Evolutionary conservation across 805 yeast genomes (phyloP).

Genomic region (Kodamaea laetipori): DNA sequence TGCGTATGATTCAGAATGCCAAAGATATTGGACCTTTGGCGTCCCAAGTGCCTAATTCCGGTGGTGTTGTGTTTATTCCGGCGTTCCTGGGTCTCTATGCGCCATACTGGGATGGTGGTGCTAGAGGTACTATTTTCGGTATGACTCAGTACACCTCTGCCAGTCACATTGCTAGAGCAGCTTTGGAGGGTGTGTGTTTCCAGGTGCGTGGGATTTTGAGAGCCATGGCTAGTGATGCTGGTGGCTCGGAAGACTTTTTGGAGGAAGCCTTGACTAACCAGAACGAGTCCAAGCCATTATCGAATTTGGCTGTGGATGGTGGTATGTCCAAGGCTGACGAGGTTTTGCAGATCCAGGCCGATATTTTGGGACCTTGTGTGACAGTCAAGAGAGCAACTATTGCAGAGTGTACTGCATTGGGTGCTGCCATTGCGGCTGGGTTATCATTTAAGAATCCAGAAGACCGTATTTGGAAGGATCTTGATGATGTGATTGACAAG

Average conservation of each 20-base stretch:
- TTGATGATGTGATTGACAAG: constrained; percentile 62
- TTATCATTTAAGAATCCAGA: constrained; percentile 50
- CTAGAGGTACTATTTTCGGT: constrained; percentile 92
- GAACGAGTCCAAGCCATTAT: constrained; percentile 47
- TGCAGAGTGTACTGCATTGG: constrained; percentile 91
- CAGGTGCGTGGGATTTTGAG: constrained; percentile 88
- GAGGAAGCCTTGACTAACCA: constrained; percentile 52
- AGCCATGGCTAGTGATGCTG: constrained; percentile 87
- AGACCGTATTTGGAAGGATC: constrained; percentile 70
- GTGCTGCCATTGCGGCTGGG: constrained; percentile 96
- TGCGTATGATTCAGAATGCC: constrained; percentile 76
- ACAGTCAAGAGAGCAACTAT: constrained; percentile 78
- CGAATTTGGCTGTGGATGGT: constrained; percentile 80
- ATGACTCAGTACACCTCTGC: constrained; percentile 91
- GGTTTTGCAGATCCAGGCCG: constrained; percentile 92
- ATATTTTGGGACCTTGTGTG: constrained; percentile 84
- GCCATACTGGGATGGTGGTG: constrained; percentile 93
- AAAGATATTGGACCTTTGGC: constrained; percentile 92
- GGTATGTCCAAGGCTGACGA: constrained; percentile 92
- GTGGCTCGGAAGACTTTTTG: constrained; percentile 58
- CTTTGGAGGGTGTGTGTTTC: constrained; percentile 92
- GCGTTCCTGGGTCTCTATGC: constrained; percentile 94
- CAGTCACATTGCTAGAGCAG: constrained; percentile 90
- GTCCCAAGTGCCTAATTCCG: constrained; percentile 73
- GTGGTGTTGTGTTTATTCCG: constrained; percentile 93